Conservation (phyloP, 768 basidiomycete species). For the Aureoboletus auriporus region DNA sequence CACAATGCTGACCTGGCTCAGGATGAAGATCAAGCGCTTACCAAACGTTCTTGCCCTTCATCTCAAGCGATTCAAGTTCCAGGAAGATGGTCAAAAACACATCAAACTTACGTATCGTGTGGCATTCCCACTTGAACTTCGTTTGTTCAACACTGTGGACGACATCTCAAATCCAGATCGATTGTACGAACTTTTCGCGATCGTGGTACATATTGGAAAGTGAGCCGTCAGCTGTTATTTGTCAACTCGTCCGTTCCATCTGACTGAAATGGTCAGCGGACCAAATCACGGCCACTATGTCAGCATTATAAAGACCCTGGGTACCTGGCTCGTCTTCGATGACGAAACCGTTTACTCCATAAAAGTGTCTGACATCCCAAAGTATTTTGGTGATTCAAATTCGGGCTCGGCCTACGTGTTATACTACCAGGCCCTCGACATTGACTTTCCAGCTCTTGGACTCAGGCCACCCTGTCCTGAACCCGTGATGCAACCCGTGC, state of each 20-base stretch:
- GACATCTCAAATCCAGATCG: constrained; percentile 89
- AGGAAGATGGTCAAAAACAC: constrained; percentile 85
- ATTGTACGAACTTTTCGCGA: constrained; percentile 90
- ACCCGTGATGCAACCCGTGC: constrained; percentile 15
- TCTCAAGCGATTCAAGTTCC: constrained; percentile 98
- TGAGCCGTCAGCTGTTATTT: constrained; percentile 42
- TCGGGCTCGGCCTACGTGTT: constrained; percentile 92
- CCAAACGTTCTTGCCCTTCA: constrained; percentile 95
- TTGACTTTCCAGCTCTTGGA: constrained; percentile 72
- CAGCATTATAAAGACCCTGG: constrained; percentile 84
- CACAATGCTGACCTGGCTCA: constrained; percentile 30
- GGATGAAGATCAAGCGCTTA: constrained; percentile 98
- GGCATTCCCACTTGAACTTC: constrained; percentile 91
- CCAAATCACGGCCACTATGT: constrained; percentile 99
- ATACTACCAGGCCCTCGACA: constrained; percentile 92
- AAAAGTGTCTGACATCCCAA: constrained; percentile 83
- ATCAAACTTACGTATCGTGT: constrained; percentile 97
- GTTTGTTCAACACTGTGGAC: constrained; percentile 96
- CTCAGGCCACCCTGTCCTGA: constrained; percentile 38
- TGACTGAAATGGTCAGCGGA: constrained; percentile 51
- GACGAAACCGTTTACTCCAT: constrained; percentile 90
- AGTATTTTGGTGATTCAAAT: constrained; percentile 90
- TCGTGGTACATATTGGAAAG: constrained; percentile 99
- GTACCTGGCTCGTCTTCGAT: constrained; percentile 90
- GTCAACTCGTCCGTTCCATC: not conserved